phyloP scores from a whole-genome alignment of 192 early-diverging fungal species.

The Phlyctochytrium arcticum region DNA sequence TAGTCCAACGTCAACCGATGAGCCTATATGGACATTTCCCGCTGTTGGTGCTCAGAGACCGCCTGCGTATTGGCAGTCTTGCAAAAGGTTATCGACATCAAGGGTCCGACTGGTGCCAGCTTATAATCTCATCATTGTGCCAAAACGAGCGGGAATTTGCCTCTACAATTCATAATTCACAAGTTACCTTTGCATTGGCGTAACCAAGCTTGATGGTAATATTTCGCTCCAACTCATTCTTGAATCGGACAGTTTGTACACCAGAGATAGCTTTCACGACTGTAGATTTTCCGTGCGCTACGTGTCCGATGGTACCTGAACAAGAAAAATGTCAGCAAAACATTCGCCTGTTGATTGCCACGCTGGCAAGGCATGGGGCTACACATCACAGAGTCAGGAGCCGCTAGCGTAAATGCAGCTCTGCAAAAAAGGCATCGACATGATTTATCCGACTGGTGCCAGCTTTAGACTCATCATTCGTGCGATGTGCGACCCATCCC shows the following conservation, averaged over 20 bases:
- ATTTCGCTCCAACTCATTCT: conserved; percentile 97
- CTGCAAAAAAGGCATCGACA: neutral
- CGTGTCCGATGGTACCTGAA: conserved; percentile 95
- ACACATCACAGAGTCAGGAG: neutral
- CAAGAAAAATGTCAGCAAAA: neutral
- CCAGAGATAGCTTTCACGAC: conserved; percentile 98
- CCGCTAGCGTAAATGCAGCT: neutral
- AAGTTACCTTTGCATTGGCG: conserved; percentile 88
- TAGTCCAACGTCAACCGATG: too few relatives aligned
- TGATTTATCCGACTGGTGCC: neutral
- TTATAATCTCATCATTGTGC: neutral
- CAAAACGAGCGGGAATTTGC: neutral
- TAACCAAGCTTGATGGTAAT: conserved; percentile 99
- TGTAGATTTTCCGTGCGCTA: conserved; percentile 99
- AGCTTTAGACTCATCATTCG: neutral
- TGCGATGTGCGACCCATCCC: neutral
- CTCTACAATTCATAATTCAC: neutral
- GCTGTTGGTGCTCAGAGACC: neutral
- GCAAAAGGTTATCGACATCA: neutral
- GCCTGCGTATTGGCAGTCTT: neutral
- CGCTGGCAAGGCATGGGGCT: neutral
- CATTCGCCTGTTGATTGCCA: too few relatives aligned
- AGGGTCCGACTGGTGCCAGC: conserved; percentile 5
- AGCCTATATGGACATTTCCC: too few relatives aligned
- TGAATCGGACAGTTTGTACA: conserved; percentile 96